Base-by-base conservation (phyloP, 805 yeast species). In the Komagataella populi region DNA sequence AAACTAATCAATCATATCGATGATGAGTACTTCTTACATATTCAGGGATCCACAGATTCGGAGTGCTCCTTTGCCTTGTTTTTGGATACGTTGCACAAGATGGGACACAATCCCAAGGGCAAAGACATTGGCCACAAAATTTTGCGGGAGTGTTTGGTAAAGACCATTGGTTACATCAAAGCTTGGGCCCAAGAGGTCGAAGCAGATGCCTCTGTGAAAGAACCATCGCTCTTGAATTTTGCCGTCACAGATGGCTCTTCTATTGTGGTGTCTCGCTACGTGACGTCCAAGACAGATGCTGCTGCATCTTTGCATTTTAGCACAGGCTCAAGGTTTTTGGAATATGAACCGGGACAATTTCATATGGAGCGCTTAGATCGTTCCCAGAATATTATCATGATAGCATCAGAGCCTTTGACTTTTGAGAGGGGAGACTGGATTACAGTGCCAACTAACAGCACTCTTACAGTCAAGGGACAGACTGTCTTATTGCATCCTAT, bases 381-480 rank as follows among this genome's bases (percentile, higher is more conserved):
- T 51, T 85, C 93, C 7, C 97, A 91, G 65, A 91, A 88, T 65
- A 91, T 93, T 16, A 84, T 91, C n/a, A 84, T 93, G 83, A 57
- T 93, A 49, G 96, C 99, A 1, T 84, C 95, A 16, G 99, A 93
- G 63, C 99, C 99, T 0, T 72, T 93, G 52, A 93, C 99, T 0
- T 93, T 93, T 65, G 98, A 93, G 68, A 71, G 99, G 52, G 91
- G 90, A 45, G 99, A 93, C 67, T 93, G 99, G 99, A 86, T 91
- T 50, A 83, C 96, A 3, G 95, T 93, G 0, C 98, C 98, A 2
- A 85, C 98, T 1, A 93, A 93, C 63, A 85, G 97, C 3, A 70
- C 84, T 1, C 65, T 93, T 14, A 86, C 96, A 0, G 81, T 93
- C 53, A 82, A 80, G 56, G 82, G 80, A 52, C 96, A 90, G 63